Evolutionary conservation across 1,284 basidiomycete species (phyloP), one percentile per base, ranked within the genome.

Genomic region (Serendipita sp.): DNA sequence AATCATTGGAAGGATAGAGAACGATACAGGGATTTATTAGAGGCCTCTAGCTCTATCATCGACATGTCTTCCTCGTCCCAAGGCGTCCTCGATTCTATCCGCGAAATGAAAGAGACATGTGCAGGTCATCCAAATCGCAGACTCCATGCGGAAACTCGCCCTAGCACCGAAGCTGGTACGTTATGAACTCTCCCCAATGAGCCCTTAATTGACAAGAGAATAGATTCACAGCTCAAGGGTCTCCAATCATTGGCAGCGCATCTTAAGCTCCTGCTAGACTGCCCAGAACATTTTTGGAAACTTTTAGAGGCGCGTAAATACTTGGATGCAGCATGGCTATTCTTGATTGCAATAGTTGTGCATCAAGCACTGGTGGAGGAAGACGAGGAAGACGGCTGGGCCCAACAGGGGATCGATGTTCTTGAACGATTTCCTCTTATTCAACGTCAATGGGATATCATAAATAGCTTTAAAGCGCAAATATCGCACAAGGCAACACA

Each of bases 11-110:
- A 83, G 80, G 70, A 73, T 73, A 93, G 93, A 73, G 93, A 95
- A 79, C 85, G 93, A 66, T 96, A 97, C 74, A 85, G 93, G 61
- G 93, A 97, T 73, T 79, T 96, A 26, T 77, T 97, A 17, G 88
- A 93, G 68, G 91, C 93, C 0, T 93, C 93, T 0, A 84, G 89
- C 0, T 91, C 91, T 6, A 94, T 94, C 61, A 87, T 91, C 35
- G 79, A 82, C 60, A 85, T 91, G 66, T 77, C 85, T 8, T 72
- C 77, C 42, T 86, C 87, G 6, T 85, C 88, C 3, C 75, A 78
- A 62, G 78, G 77, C 66, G 86, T 89, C 8, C 71, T 81, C 55
- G 74, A 78, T 41, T 79, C 82, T 3, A 69, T 90, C 43, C 75
- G 80, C 43, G 84, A 87, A 64, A 80, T 83, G 66, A 17, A 26